Base-by-base conservation (phyloP, 306 rosid species). In the Hippophae tibetana region DNA sequence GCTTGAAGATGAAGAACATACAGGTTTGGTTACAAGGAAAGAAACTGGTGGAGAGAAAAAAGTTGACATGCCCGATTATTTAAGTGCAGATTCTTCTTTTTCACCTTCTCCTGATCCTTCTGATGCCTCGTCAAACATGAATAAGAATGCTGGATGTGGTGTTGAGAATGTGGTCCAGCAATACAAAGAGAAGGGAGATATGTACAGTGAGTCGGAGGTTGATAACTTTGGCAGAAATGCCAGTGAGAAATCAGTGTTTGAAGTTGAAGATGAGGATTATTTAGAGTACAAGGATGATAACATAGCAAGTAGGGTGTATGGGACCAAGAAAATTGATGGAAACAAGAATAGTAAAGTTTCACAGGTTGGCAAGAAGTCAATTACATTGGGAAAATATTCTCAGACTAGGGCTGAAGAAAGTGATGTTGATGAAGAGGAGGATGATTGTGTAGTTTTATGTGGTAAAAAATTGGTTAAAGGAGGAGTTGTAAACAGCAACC, bases 51-150 rank as follows among this genome's bases (percentile, higher is more conserved):
- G 53, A 25, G 87, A 68, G 44, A 74, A 74, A 61, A 66, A 27
- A 45, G 55, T 55, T 8, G 76, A 73, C 70, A 9, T 52, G 11
- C 64, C 63, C 2, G 75, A 68, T 31, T 79, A 64, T 69, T 83
- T 68, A 38, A 69, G 86, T 66, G 80, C 83, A 5, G 85, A 66
- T 23, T 79, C 83, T 67, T 87, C 89, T 11, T 84, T 81, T 72
- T 86, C 80, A 5, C 58, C 44, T 5, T 47, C 60, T 10, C 67
- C 81, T 49, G 79, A 64, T 7, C 8, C 66, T 43, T 64, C 64
- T 45, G 78, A 64, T 57, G 72, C 66, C 46, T 72, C 64, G 52
- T 63, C 64, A 3, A 80, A 72, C 52, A 72, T 45, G 43, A 55
- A 47, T 48, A 72, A 65, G 65, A 45, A 51, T 41, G 60, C 13